phyloP scores from a whole-genome alignment of 2,329 filamentous ascomycete species.

The Ceratocystis variospora region DNA sequence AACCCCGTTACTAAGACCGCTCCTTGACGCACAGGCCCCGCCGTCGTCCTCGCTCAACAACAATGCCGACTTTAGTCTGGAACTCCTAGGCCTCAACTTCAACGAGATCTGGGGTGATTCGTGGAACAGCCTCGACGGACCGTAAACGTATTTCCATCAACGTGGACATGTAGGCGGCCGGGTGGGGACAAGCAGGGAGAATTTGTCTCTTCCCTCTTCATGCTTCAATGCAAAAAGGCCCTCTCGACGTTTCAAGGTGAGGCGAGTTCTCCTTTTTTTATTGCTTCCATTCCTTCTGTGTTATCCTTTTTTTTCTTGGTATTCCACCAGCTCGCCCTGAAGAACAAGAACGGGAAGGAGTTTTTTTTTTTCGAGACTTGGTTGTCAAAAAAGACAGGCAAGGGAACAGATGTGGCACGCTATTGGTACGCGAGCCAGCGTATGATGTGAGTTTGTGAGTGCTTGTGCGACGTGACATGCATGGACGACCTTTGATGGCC shows the following conservation, averaged over 20 bases:
- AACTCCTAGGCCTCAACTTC: slow-evolving; percentile 39
- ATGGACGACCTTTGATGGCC: background rate
- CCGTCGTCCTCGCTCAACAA: slow-evolving; percentile 22
- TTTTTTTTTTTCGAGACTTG: background rate
- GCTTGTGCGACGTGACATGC: background rate
- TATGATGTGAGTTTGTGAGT: background rate
- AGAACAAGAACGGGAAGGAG: background rate
- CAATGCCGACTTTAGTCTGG: slow-evolving; percentile 41
- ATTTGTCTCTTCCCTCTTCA: background rate
- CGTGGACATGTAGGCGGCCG: too few species aligned
- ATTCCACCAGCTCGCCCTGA: background rate
- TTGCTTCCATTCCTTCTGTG: background rate
- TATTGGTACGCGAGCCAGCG: background rate
- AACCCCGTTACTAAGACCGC: slow-evolving; percentile 18
- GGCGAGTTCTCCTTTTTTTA: background rate
- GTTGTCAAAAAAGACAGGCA: background rate
- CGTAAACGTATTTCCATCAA: background rate
- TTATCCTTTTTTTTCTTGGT: background rate
- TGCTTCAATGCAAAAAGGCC: background rate
- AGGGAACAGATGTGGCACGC: background rate
- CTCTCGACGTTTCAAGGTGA: background rate
- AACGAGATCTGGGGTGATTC: slow-evolving; percentile 43
- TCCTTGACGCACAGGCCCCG: slow-evolving; percentile 23
- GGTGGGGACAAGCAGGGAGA: too few species aligned
- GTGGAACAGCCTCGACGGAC: slow-evolving; percentile 29